A percentile compares a stretch with the other conserved stretches of the same genome.
phyloP scores from a whole-genome alignment of 2,329 filamentous ascomycete genomes.

The Calonectria henricotiae region DNA sequence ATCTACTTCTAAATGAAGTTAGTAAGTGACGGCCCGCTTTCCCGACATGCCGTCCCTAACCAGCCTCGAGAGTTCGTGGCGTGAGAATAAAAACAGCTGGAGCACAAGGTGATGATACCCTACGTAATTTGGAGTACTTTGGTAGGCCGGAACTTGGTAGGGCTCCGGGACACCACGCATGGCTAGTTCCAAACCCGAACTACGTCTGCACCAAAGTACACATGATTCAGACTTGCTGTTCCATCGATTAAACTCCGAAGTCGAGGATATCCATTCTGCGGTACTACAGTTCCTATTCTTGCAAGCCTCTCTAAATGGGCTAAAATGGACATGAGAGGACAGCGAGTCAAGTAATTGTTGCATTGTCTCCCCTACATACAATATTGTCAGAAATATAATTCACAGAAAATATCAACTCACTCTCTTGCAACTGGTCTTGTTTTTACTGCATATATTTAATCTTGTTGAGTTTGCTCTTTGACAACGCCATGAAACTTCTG shows the following conservation, averaged over 20 bases:
- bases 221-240: conserved; percentile 3
- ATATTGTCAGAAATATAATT: background rate
- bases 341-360: conserved; percentile 52
- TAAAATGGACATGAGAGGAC: conserved; percentile 50
- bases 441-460: background rate
- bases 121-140: too few relatives aligned
- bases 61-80: too few relatives aligned
- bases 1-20: too few relatives aligned
- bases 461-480: too few relatives aligned
- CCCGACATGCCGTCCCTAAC: too few relatives aligned
- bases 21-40: too few relatives aligned
- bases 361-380: conserved; percentile 33
- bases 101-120: too few relatives aligned
- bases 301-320: conserved; percentile 50
- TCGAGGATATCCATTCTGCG: conserved; percentile 52
- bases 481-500: background rate
- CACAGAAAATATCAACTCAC: background rate
- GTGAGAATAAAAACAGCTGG: too few relatives aligned
- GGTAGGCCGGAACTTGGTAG: too few relatives aligned
- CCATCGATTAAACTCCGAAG: conserved; percentile 51
- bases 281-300: conserved; percentile 52
- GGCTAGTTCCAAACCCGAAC: too few relatives aligned
- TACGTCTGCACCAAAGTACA: conserved; percentile 53
- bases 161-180: too few relatives aligned
- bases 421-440: background rate